Evolutionary conservation across 306 rosid genomes (phyloP).

Genomic region (Casuarina equisetifolia): DNA sequence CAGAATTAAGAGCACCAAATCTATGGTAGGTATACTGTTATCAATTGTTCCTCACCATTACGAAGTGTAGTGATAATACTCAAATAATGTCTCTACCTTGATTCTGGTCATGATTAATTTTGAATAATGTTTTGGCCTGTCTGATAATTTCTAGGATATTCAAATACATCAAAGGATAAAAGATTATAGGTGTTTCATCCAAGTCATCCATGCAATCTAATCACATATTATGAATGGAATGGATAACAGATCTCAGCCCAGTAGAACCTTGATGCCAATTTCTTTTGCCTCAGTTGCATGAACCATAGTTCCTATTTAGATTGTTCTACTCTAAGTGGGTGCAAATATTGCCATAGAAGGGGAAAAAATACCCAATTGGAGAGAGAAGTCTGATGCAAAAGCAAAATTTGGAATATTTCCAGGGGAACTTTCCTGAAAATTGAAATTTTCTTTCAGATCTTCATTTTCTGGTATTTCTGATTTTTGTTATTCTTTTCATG

Average conservation of each 20-base stretch:
- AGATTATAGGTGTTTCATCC: too few species aligned
- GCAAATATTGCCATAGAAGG: not conserved
- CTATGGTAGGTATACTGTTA: slow-evolving; percentile 59
- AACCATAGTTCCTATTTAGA: not conserved
- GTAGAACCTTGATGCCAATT: not conserved
- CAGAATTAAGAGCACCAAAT: slow-evolving; percentile 65
- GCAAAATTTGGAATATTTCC: not conserved
- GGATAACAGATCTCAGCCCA: not conserved
- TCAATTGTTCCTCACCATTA: slow-evolving; percentile 14
- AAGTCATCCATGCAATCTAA: not conserved
- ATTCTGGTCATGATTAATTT: not conserved
- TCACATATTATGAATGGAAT: not conserved
- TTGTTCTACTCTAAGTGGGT: not conserved
- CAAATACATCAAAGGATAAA: not conserved
- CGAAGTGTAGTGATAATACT: not conserved
- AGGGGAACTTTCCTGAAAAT: not conserved
- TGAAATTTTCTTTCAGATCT: not conserved
- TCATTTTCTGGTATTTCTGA: not conserved
- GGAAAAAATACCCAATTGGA: not conserved
- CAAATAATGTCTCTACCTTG: not conserved
- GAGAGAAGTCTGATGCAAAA: not conserved
- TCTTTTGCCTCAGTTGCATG: not conserved
- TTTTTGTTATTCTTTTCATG: too few species aligned
- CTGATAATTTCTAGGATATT: not conserved
- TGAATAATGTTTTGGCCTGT: not conserved